These are phyloP conservation scores for Venturia asperata DNA, from an alignment of 2,329 filamentous ascomycete genomes.

Conservation along the genomic window DNA sequence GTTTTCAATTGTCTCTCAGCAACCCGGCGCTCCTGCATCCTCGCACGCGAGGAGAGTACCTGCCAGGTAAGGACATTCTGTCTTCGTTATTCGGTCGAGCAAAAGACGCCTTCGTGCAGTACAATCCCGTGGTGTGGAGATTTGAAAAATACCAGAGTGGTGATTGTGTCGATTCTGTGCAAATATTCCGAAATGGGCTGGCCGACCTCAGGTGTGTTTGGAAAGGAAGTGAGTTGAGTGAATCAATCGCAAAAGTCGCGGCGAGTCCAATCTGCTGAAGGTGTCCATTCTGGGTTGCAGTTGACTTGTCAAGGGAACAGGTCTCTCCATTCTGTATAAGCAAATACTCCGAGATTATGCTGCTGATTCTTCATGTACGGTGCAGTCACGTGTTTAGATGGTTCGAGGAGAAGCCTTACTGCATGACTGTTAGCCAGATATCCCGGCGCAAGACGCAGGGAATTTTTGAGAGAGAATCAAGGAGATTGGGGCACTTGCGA, in stretches of 20 bases:
- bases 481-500: constrained; percentile 14
- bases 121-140: constrained; percentile 15
- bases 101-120: constrained; percentile 12
- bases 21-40: constrained; percentile 12
- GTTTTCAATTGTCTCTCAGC: neutral
- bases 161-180: constrained; percentile 8
- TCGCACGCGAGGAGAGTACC: constrained; percentile 14
- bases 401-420: constrained; percentile 15
- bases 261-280: constrained; percentile 13
- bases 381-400: constrained; percentile 16
- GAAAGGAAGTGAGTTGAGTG: constrained; percentile 13
- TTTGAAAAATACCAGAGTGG: constrained; percentile 12
- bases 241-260: constrained; percentile 12
- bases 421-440: neutral
- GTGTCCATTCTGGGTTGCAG: constrained; percentile 7
- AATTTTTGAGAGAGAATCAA: neutral
- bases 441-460: neutral
- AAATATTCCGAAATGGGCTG: neutral
- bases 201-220: constrained; percentile 9
- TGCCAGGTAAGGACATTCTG: constrained; percentile 11
- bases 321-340: constrained; percentile 15
- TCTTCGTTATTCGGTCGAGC: constrained; percentile 9
- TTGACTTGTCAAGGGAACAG: constrained; percentile 7
- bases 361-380: constrained; percentile 10
- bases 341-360: constrained; percentile 13